Percentiles rank a stretch among this genome's conserved stretches.
These are phyloP conservation scores for Magnolia officinalis DNA, from an alignment of 164 flowering plant species.

Conservation along the genomic window DNA sequence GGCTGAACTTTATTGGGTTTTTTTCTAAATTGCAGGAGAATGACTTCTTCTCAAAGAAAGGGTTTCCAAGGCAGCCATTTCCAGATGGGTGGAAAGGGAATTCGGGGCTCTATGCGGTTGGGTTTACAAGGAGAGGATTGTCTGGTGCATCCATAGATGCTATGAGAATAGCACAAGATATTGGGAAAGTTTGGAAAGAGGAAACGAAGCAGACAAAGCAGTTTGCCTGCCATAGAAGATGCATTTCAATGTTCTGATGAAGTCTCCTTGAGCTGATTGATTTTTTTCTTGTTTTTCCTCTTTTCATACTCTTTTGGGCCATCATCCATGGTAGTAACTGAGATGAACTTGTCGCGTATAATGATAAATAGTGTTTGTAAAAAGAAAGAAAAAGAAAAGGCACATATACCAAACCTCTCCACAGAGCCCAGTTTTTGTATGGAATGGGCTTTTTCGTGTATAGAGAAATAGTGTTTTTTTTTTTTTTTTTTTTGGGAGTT, in stretches of 20 bases:
- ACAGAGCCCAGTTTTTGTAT: constrained; percentile 29
- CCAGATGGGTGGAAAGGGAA: constrained; percentile 91
- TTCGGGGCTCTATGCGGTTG: constrained; percentile 82
- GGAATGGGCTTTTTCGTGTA: constrained; percentile 34
- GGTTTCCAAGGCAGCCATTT: constrained; percentile 68
- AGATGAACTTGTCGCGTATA: constrained; percentile 2
- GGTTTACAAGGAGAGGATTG: constrained; percentile 88
- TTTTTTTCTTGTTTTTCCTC: constrained; percentile 2
- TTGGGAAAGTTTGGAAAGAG: constrained; percentile 74
- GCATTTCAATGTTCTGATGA: constrained; percentile 52
- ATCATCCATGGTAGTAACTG: neutral
- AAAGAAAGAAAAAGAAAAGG: constrained; percentile 5
- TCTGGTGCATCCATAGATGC: constrained; percentile 89
- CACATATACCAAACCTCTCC: constrained; percentile 57
- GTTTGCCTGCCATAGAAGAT: constrained; percentile 52
- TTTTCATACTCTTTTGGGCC: neutral
- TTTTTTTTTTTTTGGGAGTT: constrained; percentile 7
- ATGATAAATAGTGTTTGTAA: constrained; percentile 16
- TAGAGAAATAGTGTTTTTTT: constrained; percentile 36
- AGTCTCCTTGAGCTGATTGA: neutral
- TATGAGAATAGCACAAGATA: constrained; percentile 61
- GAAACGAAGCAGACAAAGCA: constrained; percentile 63
- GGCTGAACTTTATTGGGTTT: constrained; percentile 1
- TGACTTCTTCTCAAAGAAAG: constrained; percentile 72
- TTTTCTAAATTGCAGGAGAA: constrained; percentile 46